Evolutionary conservation across 352 stramenopile species (phyloP).

Genomic region (Phytophthora quininea): DNA sequence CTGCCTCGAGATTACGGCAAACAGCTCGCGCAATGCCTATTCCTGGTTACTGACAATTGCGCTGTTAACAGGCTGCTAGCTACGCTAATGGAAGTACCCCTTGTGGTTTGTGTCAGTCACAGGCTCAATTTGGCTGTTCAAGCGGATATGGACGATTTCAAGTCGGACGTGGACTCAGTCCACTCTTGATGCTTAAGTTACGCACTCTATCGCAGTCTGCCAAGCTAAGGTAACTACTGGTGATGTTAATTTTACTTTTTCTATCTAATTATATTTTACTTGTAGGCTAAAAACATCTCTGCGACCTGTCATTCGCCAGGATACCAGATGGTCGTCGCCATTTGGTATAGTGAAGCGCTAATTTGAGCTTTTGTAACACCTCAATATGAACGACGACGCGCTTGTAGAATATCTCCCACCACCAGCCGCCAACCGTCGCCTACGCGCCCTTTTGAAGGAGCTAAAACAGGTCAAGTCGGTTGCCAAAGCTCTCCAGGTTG

Average conservation of each 20-base stretch:
- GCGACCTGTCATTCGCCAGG: neutral
- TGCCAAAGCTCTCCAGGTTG: neutral
- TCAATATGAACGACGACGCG: neutral
- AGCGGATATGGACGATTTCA: neutral
- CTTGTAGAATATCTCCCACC: neutral
- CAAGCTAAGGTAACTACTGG: neutral
- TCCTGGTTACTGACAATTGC: constrained; percentile 1
- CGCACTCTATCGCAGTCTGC: neutral
- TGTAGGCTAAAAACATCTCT: neutral
- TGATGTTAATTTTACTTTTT: neutral
- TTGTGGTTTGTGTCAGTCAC: neutral
- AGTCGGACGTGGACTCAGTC: neutral
- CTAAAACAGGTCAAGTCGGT: neutral
- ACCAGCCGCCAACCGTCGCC: neutral
- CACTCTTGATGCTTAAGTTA: constrained; percentile 3
- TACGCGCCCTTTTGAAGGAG: neutral
- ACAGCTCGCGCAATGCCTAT: neutral
- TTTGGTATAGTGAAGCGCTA: neutral
- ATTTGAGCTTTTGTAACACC: neutral
- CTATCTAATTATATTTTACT: neutral
- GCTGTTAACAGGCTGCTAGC: neutral
- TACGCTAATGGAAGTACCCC: neutral
- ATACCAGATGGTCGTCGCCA: neutral
- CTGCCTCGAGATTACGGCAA: neutral
- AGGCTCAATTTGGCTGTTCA: neutral